Conservation (phyloP, 768 basidiomycete genomes). For the Leccinum broughii region DNA sequence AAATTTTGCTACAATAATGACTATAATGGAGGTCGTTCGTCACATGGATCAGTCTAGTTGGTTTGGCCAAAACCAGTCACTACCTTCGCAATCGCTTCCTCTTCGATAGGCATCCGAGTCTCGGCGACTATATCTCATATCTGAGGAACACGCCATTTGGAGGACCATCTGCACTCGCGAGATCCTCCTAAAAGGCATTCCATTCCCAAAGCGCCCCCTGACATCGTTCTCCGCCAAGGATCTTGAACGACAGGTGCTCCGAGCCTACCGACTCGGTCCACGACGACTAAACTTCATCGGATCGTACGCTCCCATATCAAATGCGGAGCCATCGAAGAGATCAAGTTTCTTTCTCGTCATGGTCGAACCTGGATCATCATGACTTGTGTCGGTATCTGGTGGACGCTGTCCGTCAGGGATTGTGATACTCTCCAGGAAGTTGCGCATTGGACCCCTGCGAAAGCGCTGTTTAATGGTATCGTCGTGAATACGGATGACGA, state of each 20-base stretch:
- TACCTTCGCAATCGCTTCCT: slow-evolving; percentile 15
- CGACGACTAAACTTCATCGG: slow-evolving; percentile 14
- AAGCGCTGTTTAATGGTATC: slow-evolving; percentile 53
- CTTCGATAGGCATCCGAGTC: slow-evolving; percentile 44
- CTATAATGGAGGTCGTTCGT: slow-evolving; percentile 33
- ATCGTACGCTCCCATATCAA: slow-evolving; percentile 29
- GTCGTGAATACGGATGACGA: slow-evolving; percentile 47
- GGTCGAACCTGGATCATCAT: slow-evolving; percentile 49
- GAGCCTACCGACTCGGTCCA: slow-evolving; percentile 47
- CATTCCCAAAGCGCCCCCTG: slow-evolving; percentile 46
- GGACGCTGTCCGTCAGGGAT: slow-evolving; percentile 55
- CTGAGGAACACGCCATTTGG: slow-evolving; percentile 57
- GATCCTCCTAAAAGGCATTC: slow-evolving; percentile 47
- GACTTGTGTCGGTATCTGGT: slow-evolving; percentile 63
- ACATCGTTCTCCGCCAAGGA: slow-evolving; percentile 38
- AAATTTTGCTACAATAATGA: slow-evolving; percentile 30
- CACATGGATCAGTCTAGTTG: slow-evolving; percentile 27
- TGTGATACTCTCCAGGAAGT: slow-evolving; percentile 29
- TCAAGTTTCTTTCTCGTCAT: slow-evolving; percentile 52
- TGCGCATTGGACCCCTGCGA: slow-evolving; percentile 55
- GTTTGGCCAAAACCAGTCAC: slow-evolving; percentile 18
- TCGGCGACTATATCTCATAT: slow-evolving; percentile 45
- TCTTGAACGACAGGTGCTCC: slow-evolving; percentile 46
- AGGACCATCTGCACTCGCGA: slow-evolving; percentile 45
- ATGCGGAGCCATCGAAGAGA: slow-evolving; percentile 48